Base-by-base conservation (phyloP, 2,329 filamentous ascomycete genomes). In the Aspergillus hortae region DNA sequence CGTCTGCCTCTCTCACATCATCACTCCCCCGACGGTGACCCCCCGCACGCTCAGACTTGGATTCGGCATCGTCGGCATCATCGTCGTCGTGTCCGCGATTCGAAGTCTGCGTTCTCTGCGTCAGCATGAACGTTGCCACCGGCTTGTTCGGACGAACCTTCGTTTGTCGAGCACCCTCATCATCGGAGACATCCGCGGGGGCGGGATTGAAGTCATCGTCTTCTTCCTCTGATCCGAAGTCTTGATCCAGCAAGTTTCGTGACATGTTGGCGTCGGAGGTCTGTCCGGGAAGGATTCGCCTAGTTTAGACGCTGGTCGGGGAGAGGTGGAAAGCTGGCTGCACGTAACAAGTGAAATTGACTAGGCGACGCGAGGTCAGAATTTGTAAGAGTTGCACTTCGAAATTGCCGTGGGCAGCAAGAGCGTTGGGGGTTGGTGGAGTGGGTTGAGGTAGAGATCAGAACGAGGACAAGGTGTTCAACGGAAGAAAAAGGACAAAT, bases 171-270 rank as follows among this genome's bases (percentile, higher is more conserved):
- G 75, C 73, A 58, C 77, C 80, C 54, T 90, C 88, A 46, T 84
- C 85, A 59, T 92, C 89, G 3, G 89, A 94, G 32, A 83, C 66
- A 53, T 90, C 83, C 54, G 83, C 87, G 17, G 87, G 86, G 45
- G 81, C 84, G 46, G 91, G 92, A 70, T 96, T 95, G 80, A 96
- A 96, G 69, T 92, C 88, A 55, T 89, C 86, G 62, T 95, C 91
- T 46, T 94, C 89, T 42, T 88, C 87, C 51, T 81, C 80, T 49
- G 79, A 80, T 27, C 75, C 77, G 52, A 80, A 80, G 56, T 80
- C 74, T 44, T 79, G 73, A 59, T 79, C 74, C 17, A 78, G 60
- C 58, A 80, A 69, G 53, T 75, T 74, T 41, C 73, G 71, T 65
- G 72, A 69, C 65, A 70, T 69, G 48, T 54, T 61, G 56, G 11